These are phyloP conservation scores for Paxillus ammoniavirescens DNA, from an alignment of 768 basidiomycete species.

Conservation along the genomic window DNA sequence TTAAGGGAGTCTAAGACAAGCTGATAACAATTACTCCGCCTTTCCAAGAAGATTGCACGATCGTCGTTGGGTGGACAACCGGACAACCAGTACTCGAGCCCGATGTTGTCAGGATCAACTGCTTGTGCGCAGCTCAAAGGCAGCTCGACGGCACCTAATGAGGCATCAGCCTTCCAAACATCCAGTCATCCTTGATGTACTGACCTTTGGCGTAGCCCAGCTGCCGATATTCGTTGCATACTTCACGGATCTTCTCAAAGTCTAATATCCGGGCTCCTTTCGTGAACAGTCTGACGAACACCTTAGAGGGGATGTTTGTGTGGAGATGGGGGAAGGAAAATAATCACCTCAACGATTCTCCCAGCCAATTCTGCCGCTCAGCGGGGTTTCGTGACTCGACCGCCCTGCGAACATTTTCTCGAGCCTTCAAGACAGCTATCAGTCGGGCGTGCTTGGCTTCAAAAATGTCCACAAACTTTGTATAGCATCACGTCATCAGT, in stretches of 20 bases:
- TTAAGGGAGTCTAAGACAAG: slow-evolving; percentile 79
- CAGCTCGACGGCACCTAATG: slow-evolving; percentile 76
- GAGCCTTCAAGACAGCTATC: slow-evolving; percentile 53
- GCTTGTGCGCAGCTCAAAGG: slow-evolving; percentile 80
- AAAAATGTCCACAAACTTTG: slow-evolving; percentile 55
- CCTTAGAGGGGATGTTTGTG: slow-evolving; percentile 3
- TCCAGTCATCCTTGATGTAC: slow-evolving; percentile 11
- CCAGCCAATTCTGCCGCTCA: slow-evolving; percentile 77
- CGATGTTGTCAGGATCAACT: slow-evolving; percentile 73
- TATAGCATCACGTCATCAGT: slow-evolving; percentile 98
- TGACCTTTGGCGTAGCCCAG: slow-evolving; percentile 80
- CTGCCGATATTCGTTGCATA: slow-evolving; percentile 86
- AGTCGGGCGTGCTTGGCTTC: slow-evolving; percentile 2
- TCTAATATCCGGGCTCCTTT: slow-evolving; percentile 86
- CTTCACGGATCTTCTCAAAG: slow-evolving; percentile 80
- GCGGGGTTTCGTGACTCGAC: slow-evolving; percentile 71
- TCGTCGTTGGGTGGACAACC: slow-evolving; percentile 59
- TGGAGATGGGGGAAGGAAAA: neutral
- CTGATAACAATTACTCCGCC: slow-evolving; percentile 74
- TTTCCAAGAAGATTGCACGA: slow-evolving; percentile 55
- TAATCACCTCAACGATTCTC: slow-evolving; percentile 80
- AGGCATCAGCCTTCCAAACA: neutral
- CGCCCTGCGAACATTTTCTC: slow-evolving; percentile 90
- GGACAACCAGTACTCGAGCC: slow-evolving; percentile 73
- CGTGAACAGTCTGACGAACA: slow-evolving; percentile 65